These are phyloP conservation scores for Spergularia bocconei DNA, from an alignment of 148 eudicot genomes.

Conservation along the genomic window DNA sequence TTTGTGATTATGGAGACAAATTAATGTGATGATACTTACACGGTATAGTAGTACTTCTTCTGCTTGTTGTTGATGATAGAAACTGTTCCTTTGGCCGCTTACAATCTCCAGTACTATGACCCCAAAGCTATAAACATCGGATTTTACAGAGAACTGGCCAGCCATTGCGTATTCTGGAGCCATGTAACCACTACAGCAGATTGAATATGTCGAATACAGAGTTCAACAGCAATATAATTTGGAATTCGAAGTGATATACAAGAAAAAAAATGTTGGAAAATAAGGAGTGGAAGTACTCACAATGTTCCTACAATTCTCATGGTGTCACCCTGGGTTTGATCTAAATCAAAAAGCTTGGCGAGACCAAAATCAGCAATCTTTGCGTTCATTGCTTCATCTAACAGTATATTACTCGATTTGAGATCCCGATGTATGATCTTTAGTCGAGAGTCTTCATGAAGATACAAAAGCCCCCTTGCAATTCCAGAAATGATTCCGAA, in stretches of 20 bases:
- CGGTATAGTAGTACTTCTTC: constrained; percentile 22
- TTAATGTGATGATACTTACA: constrained; percentile 8
- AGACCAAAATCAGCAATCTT: constrained; percentile 38
- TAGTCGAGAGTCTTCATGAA: constrained; percentile 28
- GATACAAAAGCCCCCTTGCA: constrained; percentile 21
- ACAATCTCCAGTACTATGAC: constrained; percentile 33
- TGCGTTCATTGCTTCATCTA: constrained; percentile 32
- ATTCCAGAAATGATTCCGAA: constrained; percentile 12
- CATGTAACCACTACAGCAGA: constrained; percentile 23
- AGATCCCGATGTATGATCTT: constrained; percentile 34
- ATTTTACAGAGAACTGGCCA: constrained; percentile 30
- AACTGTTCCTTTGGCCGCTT: constrained; percentile 27
- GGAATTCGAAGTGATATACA: too few species aligned
- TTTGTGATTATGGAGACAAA: not conserved
- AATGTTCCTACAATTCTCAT: constrained; percentile 25
- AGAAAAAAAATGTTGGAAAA: not conserved
- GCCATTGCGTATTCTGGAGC: too few species aligned
- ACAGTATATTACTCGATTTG: constrained; percentile 25
- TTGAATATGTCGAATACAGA: too few species aligned
- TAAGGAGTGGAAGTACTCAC: not conserved
- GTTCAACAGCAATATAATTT: too few species aligned
- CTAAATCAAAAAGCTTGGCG: constrained; percentile 26
- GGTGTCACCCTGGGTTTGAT: constrained; percentile 25
- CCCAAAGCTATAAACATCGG: constrained; percentile 39
- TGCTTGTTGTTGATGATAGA: not conserved